These are phyloP conservation scores for Neoconidiobolus thromboides DNA, from an alignment of 371 early-diverging fungal species.

Conservation along the genomic window DNA sequence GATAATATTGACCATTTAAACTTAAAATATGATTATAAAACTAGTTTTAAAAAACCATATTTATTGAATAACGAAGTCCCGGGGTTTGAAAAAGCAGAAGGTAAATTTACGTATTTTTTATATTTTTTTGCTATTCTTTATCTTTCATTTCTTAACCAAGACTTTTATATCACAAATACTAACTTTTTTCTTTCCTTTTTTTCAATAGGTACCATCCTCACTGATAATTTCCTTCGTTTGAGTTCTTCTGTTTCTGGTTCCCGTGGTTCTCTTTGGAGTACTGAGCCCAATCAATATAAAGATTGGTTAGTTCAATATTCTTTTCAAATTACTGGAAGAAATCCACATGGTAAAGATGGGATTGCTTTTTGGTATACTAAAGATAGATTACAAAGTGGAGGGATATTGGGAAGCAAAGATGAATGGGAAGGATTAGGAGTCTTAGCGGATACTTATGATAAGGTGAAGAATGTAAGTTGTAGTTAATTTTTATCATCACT, in stretches of 20 bases:
- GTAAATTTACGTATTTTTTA: background rate
- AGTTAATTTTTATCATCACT: background rate
- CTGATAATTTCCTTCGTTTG: slow-evolving; percentile 42
- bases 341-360: slow-evolving; percentile 55
- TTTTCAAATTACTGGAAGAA: slow-evolving; percentile 39
- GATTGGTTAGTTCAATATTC: slow-evolving; percentile 58
- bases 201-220: slow-evolving; percentile 27
- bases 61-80: background rate
- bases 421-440: slow-evolving; percentile 49
- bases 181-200: background rate
- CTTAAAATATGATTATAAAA: background rate
- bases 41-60: background rate
- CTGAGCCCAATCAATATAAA: slow-evolving; percentile 34
- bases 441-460: slow-evolving; percentile 44
- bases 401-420: slow-evolving; percentile 49
- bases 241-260: slow-evolving; percentile 40
- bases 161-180: background rate
- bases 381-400: slow-evolving; percentile 32
- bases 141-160: background rate
- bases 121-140: background rate
- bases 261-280: slow-evolving; percentile 50
- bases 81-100: background rate
- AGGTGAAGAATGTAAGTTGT: slow-evolving; percentile 19
- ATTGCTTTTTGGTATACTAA: slow-evolving; percentile 73
- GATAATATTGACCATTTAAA: background rate